phyloP scores from a whole-genome alignment of 2,329 filamentous ascomycete genomes.

The Emmonsiellopsis sp. region DNA sequence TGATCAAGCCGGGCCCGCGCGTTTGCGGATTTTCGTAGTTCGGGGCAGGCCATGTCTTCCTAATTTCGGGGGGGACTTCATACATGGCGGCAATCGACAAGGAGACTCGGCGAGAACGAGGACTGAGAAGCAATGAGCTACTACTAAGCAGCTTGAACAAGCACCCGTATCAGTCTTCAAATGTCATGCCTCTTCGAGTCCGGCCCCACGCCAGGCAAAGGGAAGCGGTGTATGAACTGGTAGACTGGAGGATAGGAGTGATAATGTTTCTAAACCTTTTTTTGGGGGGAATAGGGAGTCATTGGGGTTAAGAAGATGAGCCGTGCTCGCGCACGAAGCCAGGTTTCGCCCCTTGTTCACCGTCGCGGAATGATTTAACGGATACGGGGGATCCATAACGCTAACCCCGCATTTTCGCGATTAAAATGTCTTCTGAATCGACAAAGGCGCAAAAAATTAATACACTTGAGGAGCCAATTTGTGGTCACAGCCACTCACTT shows the following conservation, averaged over 20 bases:
- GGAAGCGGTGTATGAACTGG: background rate
- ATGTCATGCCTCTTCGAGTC: background rate
- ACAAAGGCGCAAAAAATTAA: too few relatives aligned
- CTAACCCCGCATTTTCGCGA: background rate
- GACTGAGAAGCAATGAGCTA: background rate
- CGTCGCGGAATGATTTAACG: background rate
- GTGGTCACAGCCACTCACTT: too few relatives aligned
- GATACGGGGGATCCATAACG: background rate
- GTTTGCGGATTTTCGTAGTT: conserved; percentile 18
- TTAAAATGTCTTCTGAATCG: too few relatives aligned
- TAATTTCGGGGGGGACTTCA: conserved; percentile 3
- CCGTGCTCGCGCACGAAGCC: background rate
- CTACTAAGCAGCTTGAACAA: background rate
- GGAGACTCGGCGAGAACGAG: background rate
- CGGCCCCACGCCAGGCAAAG: background rate
- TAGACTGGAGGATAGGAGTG: background rate
- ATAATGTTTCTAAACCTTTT: background rate
- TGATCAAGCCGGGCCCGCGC: conserved; percentile 14
- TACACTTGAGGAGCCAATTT: too few relatives aligned
- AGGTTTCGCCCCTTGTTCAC: too few relatives aligned
- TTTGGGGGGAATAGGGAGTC: background rate
- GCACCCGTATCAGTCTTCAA: background rate
- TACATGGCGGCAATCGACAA: background rate
- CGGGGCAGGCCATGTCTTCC: conserved; percentile 16
- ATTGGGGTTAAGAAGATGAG: background rate